Evolutionary conservation across 805 yeast genomes (phyloP).

Genomic region (Trichomonascus vanleenenianus): DNA sequence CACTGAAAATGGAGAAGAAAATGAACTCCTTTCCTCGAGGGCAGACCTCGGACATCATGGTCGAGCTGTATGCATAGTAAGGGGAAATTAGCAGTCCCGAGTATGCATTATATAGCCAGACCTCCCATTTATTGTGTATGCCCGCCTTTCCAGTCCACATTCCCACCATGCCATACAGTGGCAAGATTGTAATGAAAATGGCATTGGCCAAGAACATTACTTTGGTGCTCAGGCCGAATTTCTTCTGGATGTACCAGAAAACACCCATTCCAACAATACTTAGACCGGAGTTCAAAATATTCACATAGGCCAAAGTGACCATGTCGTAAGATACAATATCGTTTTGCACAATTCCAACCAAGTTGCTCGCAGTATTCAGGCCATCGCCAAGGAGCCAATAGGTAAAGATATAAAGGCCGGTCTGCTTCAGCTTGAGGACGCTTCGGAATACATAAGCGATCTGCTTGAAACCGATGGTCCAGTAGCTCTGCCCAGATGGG

Average conservation of each 20-base stretch:
- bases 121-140: constrained; percentile 14
- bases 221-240: constrained; percentile 9
- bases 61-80: constrained; percentile 12
- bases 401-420: constrained; percentile 9
- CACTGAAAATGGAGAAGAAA: constrained; percentile 14
- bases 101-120: constrained; percentile 14
- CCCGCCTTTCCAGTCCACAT: constrained; percentile 12
- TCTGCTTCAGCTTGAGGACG: constrained; percentile 10
- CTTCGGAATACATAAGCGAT: constrained; percentile 9
- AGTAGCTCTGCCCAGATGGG: constrained; percentile 9
- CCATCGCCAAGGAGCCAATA: constrained; percentile 14
- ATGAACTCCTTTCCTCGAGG: constrained; percentile 12
- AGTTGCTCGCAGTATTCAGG: constrained; percentile 11
- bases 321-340: constrained; percentile 12
- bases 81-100: constrained; percentile 12
- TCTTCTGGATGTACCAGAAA: constrained; percentile 12
- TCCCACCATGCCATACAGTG: constrained; percentile 14
- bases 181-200: constrained; percentile 11
- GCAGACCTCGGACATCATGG: constrained; percentile 13
- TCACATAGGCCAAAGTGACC: constrained; percentile 10
- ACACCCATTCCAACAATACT: constrained; percentile 10
- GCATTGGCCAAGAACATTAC: constrained; percentile 13
- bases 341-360: constrained; percentile 12
- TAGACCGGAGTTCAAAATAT: constrained; percentile 10
- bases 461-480: constrained; percentile 10